Evolutionary conservation across 2,329 filamentous ascomycete genomes (phyloP).

Genomic region (Pleomassaria siparia): DNA sequence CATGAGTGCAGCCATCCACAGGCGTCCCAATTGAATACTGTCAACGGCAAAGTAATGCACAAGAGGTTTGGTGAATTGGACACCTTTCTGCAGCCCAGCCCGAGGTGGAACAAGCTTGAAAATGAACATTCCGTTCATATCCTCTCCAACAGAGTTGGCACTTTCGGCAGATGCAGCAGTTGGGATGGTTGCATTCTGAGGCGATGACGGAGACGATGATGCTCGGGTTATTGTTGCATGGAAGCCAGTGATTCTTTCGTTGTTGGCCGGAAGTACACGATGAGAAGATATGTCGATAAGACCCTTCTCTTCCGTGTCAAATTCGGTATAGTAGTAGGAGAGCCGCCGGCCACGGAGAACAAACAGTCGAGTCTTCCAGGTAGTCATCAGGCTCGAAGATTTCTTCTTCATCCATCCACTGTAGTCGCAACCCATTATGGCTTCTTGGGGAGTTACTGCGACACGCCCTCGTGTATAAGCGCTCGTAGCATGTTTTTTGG

Average conservation of each 20-base stretch:
- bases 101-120: slow-evolving; percentile 96
- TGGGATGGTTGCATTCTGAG: slow-evolving; percentile 43
- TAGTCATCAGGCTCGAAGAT: slow-evolving; percentile 92
- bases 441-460: slow-evolving; percentile 78
- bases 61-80: slow-evolving; percentile 96
- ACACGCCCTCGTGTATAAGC: slow-evolving; percentile 86
- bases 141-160: slow-evolving; percentile 43
- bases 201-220: slow-evolving; percentile 66
- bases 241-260: slow-evolving; percentile 84
- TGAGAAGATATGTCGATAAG: slow-evolving; percentile 98
- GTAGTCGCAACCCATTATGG: slow-evolving; percentile 85
- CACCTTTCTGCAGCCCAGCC: slow-evolving; percentile 80
- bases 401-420: slow-evolving; percentile 99
- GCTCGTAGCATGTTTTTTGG: slow-evolving; percentile 91
- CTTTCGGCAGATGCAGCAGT: slow-evolving; percentile 44
- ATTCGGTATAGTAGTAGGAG: slow-evolving; percentile 94
- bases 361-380: slow-evolving; percentile 97
- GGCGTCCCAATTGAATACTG: slow-evolving; percentile 79
- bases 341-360: slow-evolving; percentile 87
- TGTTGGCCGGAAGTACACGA: slow-evolving; percentile 90
- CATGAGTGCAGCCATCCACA: slow-evolving; percentile 99
- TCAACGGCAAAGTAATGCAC: slow-evolving; percentile 98
- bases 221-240: slow-evolving; percentile 91
- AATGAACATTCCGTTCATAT: slow-evolving; percentile 76
- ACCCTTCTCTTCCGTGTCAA: slow-evolving; percentile 89